Evolutionary conservation across 257 asterid species (phyloP).

Genomic region (Galeopsis tetrahit): DNA sequence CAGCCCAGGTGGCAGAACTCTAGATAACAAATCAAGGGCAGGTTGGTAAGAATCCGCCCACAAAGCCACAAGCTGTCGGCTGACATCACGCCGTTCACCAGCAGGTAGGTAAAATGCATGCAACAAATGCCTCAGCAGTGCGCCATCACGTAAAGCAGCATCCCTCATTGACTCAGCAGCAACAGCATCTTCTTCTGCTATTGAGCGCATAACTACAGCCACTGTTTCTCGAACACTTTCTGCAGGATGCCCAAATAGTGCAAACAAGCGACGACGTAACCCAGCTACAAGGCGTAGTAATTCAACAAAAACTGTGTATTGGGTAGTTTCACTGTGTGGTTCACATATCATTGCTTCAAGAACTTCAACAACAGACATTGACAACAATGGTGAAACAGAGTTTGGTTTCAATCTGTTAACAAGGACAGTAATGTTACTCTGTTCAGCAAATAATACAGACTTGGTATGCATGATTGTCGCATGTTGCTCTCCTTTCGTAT

Average conservation of each 20-base stretch:
- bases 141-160: slow-evolving; percentile 99
- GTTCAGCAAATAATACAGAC: slow-evolving; percentile 86
- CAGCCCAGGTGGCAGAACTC: slow-evolving; percentile 98
- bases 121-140: slow-evolving; percentile 89
- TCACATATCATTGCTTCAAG: slow-evolving; percentile 98
- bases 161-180: slow-evolving; percentile 99
- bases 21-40: slow-evolving; percentile 89
- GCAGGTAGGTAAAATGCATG: slow-evolving; percentile 94
- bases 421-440: slow-evolving; percentile 71
- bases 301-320: slow-evolving; percentile 91
- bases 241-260: slow-evolving; percentile 96
- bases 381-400: slow-evolving; percentile 90
- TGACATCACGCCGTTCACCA: slow-evolving; percentile 95
- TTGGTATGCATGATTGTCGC: slow-evolving; percentile 95
- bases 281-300: slow-evolving; percentile 96
- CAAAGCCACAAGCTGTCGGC: slow-evolving; percentile 98
- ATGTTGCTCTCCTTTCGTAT: slow-evolving; percentile 93
- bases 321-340: slow-evolving; percentile 96
- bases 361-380: slow-evolving; percentile 94
- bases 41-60: slow-evolving; percentile 99
- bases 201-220: slow-evolving; percentile 97
- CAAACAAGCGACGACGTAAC: slow-evolving; percentile 93
- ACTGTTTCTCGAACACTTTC: slow-evolving; percentile 94
- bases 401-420: slow-evolving; percentile 90
- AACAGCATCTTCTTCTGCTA: slow-evolving; percentile 99